Percentiles rank a stretch among this genome's conserved stretches.
Conservation (phyloP, 148 eudicot species). For the Drosera capensis region DNA sequence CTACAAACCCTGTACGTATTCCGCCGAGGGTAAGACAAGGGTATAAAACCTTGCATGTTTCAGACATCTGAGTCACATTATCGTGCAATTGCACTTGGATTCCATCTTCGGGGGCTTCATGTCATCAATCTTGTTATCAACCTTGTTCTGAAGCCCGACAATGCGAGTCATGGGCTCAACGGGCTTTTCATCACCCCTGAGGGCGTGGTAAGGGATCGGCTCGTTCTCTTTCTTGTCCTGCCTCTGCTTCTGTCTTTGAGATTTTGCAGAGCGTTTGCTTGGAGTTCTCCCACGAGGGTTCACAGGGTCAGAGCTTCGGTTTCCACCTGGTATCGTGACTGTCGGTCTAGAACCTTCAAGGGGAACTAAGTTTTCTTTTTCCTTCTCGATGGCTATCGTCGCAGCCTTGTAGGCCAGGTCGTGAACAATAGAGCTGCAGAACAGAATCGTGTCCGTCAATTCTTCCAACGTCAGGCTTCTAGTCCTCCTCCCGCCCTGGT, state of each 20-base stretch:
- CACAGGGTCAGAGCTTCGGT: conserved; percentile 19
- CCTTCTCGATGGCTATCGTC: conserved; percentile 55
- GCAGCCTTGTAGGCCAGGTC: conserved; percentile 74
- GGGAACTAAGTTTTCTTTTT: conserved; percentile 45
- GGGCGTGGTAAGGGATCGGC: conserved; percentile 15
- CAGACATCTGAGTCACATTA: too few relatives aligned
- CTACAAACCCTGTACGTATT: too few relatives aligned
- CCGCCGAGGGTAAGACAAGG: too few relatives aligned
- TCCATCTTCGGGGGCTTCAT: conserved; percentile 67
- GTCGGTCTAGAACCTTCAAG: conserved; percentile 35
- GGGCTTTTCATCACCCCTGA: conserved; percentile 10
- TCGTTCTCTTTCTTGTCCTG: conserved; percentile 25
- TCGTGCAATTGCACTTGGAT: conserved; percentile 93
- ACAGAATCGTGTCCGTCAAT: conserved; percentile 82
- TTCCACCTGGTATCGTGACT: conserved; percentile 33
- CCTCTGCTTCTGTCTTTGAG: conserved; percentile 41
- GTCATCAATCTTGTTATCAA: too few relatives aligned
- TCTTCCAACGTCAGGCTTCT: conserved; percentile 75
- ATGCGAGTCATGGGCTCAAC: conserved; percentile 30
- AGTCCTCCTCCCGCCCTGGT: conserved; percentile 28
- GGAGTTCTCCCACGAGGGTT: conserved; percentile 21
- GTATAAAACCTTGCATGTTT: too few relatives aligned
- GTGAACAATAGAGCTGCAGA: conserved; percentile 77
- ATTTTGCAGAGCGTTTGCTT: conserved; percentile 30
- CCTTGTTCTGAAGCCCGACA: conserved; percentile 41